Evolutionary conservation across 177 flowering plant species (phyloP).

Genomic region (Tripterygium wilfordii): DNA sequence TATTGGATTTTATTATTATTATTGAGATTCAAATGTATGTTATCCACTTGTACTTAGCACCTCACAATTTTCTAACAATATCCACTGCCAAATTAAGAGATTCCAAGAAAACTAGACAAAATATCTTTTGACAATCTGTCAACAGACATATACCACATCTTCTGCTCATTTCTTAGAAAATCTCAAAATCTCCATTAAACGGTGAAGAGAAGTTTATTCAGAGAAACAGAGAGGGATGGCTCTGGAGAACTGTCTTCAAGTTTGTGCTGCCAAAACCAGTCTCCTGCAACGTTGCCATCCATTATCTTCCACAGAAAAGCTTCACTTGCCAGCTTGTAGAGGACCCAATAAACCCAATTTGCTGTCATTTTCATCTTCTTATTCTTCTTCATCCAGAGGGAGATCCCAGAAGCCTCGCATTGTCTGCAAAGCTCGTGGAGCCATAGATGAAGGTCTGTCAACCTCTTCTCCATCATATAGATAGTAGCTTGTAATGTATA

Average conservation of each 20-base stretch:
- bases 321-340: constrained; percentile 28
- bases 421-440: constrained; percentile 54
- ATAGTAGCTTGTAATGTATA: too few species aligned
- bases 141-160: too few species aligned
- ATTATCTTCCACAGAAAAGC: constrained; percentile 22
- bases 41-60: constrained; percentile 41
- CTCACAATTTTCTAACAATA: constrained; percentile 29
- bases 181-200: too few species aligned
- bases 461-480: constrained; percentile 1
- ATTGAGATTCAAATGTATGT: constrained; percentile 2
- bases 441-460: constrained; percentile 38
- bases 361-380: constrained; percentile 17
- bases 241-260: constrained; percentile 41
- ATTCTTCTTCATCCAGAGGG: constrained; percentile 6
- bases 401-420: constrained; percentile 19
- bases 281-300: constrained; percentile 20
- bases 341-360: constrained; percentile 24
- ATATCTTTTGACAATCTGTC: too few species aligned
- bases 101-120: too few species aligned
- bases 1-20: not conserved
- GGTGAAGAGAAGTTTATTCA: not conserved
- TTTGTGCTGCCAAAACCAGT: constrained; percentile 35
- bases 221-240: constrained; percentile 27
- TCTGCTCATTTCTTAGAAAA: too few species aligned
- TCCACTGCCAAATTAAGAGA: too few species aligned